phyloP scores from a whole-genome alignment of 2,329 filamentous ascomycete genomes.

The Diaporthe citrichinensis region DNA sequence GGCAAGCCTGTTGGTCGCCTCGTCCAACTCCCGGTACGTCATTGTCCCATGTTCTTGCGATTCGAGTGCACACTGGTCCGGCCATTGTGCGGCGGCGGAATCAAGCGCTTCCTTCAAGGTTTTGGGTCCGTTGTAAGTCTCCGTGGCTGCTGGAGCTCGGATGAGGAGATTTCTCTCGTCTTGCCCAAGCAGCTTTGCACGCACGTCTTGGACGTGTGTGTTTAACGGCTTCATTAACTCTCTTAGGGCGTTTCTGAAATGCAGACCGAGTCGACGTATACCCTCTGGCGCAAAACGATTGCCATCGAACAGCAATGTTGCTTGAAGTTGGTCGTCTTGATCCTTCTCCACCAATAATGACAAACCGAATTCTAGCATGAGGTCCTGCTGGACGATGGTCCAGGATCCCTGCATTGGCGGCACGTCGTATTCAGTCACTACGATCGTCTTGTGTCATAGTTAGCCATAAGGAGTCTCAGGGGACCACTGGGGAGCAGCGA shows the following conservation, averaged over 20 bases:
- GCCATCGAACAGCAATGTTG: not conserved
- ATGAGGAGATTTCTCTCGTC: not conserved
- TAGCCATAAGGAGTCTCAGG: no score
- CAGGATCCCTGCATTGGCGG: constrained; percentile 1
- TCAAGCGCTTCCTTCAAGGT: constrained; percentile 12
- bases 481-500: no score
- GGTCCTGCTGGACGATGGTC: constrained; percentile 1
- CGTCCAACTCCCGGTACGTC: constrained; percentile 14
- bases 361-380: constrained; percentile 7
- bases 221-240: not conserved
- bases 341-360: constrained; percentile 9
- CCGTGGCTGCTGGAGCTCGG: not conserved
- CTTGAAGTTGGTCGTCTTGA: not conserved
- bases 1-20: constrained; percentile 12
- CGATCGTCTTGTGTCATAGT: not conserved
- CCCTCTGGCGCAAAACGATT: not conserved
- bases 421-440: constrained; percentile 17
- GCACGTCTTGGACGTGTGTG: not conserved
- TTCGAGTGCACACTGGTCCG: not conserved
- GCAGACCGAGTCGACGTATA: not conserved
- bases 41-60: constrained; percentile 8
- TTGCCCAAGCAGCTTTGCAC: not conserved
- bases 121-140: not conserved
- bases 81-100: constrained; percentile 1
- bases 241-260: constrained; percentile 2